Evolutionary conservation across 148 eudicot species (phyloP).

Genomic region (Rhododendron ovatum): DNA sequence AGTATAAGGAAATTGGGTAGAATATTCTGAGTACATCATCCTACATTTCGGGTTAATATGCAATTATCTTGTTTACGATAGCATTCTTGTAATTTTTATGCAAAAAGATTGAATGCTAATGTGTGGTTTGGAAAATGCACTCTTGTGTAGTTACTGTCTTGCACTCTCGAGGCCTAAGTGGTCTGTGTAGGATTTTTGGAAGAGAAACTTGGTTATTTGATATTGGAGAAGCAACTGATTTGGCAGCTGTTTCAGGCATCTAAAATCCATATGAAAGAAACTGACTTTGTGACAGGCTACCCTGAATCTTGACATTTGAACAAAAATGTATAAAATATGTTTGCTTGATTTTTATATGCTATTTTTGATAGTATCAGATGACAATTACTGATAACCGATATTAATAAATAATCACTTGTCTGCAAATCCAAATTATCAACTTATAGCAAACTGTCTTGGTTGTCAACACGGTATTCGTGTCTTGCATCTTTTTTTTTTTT

Average conservation of each 20-base stretch:
- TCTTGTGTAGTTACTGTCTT: neutral
- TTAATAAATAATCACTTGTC: neutral
- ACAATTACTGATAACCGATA: neutral
- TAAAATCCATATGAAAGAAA: neutral
- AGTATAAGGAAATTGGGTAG: constrained; percentile 16
- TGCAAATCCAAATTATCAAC: neutral
- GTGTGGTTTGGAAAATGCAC: neutral
- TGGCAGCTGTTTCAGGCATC: neutral
- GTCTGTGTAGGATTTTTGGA: neutral
- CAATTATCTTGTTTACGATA: neutral
- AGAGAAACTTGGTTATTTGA: neutral
- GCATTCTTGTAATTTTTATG: neutral
- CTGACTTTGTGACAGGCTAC: neutral
- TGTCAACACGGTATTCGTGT: neutral
- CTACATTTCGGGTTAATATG: neutral
- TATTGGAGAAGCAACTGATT: neutral
- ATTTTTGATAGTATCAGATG: neutral
- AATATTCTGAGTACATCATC: neutral
- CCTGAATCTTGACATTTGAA: neutral
- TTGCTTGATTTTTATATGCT: neutral
- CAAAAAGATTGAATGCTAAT: neutral
- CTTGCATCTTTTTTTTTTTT: neutral
- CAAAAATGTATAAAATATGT: neutral
- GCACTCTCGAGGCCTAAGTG: neutral
- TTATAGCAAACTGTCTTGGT: neutral